These are phyloP conservation scores for Termitomyces sp. DNA, from an alignment of 768 basidiomycete species.

Conservation along the genomic window DNA sequence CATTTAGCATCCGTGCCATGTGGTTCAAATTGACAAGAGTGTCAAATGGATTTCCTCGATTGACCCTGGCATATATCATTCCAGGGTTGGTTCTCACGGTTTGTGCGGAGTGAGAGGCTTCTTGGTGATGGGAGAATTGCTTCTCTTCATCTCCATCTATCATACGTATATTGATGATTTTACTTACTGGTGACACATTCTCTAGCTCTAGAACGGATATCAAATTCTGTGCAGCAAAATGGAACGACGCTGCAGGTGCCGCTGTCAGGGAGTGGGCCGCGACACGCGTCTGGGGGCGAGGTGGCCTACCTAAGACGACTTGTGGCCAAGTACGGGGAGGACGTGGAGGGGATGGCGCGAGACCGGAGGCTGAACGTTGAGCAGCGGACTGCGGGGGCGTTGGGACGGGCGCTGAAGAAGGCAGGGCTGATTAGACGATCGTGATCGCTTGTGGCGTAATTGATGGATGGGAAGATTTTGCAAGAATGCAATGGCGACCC, in stretches of 20 bases:
- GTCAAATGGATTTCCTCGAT: neutral
- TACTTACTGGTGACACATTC: conserved; percentile 17
- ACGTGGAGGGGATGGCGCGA: conserved; percentile 70
- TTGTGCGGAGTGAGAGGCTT: conserved; percentile 16
- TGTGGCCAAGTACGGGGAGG: conserved; percentile 61
- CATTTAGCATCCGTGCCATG: neutral
- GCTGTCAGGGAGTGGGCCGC: conserved; percentile 37
- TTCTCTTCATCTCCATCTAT: conserved; percentile 5
- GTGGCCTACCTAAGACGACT: conserved; percentile 58
- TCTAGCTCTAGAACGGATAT: conserved; percentile 62
- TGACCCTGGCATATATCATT: conserved; percentile 8
- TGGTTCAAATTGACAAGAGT: conserved; percentile 3
- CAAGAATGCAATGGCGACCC: neutral
- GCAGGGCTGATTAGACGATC: conserved; percentile 35
- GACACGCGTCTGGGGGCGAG: conserved; percentile 70
- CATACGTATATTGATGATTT: neutral
- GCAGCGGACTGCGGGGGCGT: conserved; percentile 80
- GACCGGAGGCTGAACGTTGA: conserved; percentile 77
- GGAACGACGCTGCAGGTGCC: conserved; percentile 30
- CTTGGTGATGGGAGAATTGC: conserved; percentile 5
- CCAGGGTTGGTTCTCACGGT: conserved; percentile 18
- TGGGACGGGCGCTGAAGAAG: conserved; percentile 56
- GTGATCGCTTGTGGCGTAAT: conserved; percentile 17
- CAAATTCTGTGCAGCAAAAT: conserved; percentile 28
- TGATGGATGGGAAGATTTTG: conserved; percentile 3